Percentiles rank a stretch among this genome's conserved stretches.
These are phyloP conservation scores for Talaromyces ruber DNA, from an alignment of 495 filamentous ascomycete genomes.

Conservation along the genomic window DNA sequence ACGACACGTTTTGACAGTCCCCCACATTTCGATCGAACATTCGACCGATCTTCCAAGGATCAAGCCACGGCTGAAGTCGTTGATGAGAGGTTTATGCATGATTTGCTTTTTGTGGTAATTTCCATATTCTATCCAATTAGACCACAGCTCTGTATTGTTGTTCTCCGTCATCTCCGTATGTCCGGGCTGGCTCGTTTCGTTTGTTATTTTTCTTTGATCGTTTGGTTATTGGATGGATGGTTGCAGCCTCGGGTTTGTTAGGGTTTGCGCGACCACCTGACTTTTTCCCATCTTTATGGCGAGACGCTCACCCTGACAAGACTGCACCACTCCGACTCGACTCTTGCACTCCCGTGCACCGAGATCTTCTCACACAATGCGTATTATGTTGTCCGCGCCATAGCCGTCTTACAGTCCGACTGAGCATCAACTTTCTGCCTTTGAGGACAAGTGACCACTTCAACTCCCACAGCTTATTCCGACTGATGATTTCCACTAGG, in stretches of 20 bases:
- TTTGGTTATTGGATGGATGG: neutral
- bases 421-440: neutral
- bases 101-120: neutral
- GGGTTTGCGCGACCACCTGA: neutral
- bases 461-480: neutral
- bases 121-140: neutral
- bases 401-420: neutral
- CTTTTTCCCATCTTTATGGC: neutral
- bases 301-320: neutral
- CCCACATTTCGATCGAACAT: neutral
- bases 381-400: neutral
- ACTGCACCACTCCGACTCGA: neutral
- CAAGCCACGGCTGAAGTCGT: neutral
- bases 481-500: neutral
- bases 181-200: neutral
- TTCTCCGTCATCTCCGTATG: neutral
- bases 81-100: neutral
- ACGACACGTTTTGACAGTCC: neutral
- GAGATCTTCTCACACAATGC: neutral
- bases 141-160: neutral
- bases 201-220: neutral
- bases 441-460: neutral
- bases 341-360: too few relatives aligned
- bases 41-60: neutral
- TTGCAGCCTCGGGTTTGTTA: neutral